Conservation (phyloP, 23 red algal species). For the Gracilaria caudata region DNA sequence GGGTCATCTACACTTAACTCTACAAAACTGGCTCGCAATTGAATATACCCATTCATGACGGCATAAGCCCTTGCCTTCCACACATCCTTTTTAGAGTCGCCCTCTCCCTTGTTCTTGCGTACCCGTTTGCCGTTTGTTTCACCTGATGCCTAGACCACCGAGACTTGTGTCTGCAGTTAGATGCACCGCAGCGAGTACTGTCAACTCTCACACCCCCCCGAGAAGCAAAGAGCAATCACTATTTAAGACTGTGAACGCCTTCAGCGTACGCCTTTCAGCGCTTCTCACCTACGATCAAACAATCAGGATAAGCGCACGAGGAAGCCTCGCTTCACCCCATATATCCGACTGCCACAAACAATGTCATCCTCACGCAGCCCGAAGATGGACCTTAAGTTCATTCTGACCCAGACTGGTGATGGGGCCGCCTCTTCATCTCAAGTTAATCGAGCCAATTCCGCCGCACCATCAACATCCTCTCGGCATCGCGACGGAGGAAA, state of each 20-base stretch:
- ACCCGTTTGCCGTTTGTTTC: slow-evolving; percentile 7
- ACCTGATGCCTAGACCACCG: background rate
- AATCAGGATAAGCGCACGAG: background rate
- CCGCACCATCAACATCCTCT: background rate
- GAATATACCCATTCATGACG: slow-evolving; percentile 22
- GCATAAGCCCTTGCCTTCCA: slow-evolving; percentile 24
- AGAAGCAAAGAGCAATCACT: background rate
- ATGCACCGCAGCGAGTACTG: background rate
- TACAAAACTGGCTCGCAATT: slow-evolving; percentile 22
- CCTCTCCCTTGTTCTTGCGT: slow-evolving; percentile 33
- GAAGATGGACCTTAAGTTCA: slow-evolving; percentile 29
- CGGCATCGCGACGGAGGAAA: background rate
- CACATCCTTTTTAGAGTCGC: slow-evolving; percentile 10
- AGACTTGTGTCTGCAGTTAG: slow-evolving; percentile 19
- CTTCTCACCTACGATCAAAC: background rate
- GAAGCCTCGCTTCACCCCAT: background rate
- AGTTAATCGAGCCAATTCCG: background rate
- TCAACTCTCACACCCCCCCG: background rate
- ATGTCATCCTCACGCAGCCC: slow-evolving; percentile 39
- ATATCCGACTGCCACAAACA: background rate
- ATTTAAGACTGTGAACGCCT: slow-evolving; percentile 7
- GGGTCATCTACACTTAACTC: slow-evolving; percentile 4
- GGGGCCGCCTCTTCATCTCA: background rate
- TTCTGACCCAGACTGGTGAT: background rate
- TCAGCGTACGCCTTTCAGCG: too few relatives aligned